Percentiles rank a stretch among this genome's conserved stretches.
Evolutionary conservation across 1,284 basidiomycete species (phyloP).

Genomic region (Mycena sp.): DNA sequence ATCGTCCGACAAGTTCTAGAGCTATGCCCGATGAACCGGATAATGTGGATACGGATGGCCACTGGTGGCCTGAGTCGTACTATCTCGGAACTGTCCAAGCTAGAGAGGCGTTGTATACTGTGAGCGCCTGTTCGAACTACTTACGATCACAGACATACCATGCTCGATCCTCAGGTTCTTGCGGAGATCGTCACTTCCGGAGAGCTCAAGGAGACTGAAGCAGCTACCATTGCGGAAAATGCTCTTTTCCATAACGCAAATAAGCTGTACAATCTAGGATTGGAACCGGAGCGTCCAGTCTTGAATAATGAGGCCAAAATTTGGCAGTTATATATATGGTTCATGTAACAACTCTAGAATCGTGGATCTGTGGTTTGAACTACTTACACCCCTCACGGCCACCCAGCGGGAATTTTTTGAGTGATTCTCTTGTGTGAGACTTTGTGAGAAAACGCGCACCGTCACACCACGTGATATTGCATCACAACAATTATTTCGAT

Average conservation of each 20-base stretch:
- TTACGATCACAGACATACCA: neutral
- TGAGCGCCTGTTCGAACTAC: constrained; percentile 35
- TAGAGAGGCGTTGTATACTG: constrained; percentile 67
- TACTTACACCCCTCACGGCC: too few species aligned
- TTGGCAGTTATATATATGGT: neutral
- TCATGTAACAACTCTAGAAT: too few species aligned
- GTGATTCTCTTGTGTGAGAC: too few species aligned
- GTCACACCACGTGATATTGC: constrained; percentile 11
- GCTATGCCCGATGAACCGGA: constrained; percentile 76
- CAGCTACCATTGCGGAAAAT: constrained; percentile 57
- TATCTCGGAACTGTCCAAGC: constrained; percentile 74
- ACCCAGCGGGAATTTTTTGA: too few species aligned
- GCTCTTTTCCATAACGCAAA: constrained; percentile 70
- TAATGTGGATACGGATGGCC: constrained; percentile 83
- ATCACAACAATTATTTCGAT: too few species aligned
- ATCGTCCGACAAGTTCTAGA: constrained; percentile 73
- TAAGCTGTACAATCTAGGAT: constrained; percentile 60
- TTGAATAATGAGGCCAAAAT: constrained; percentile 2
- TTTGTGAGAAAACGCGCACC: too few species aligned
- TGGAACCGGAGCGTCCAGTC: constrained; percentile 41
- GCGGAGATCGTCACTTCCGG: constrained; percentile 51
- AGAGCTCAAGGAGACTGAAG: constrained; percentile 60
- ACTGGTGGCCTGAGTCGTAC: constrained; percentile 82
- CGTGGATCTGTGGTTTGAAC: too few species aligned
- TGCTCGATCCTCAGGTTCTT: constrained; percentile 53